phyloP scores from a whole-genome alignment of 257 asterid species.

The Paulownia fortunei region DNA sequence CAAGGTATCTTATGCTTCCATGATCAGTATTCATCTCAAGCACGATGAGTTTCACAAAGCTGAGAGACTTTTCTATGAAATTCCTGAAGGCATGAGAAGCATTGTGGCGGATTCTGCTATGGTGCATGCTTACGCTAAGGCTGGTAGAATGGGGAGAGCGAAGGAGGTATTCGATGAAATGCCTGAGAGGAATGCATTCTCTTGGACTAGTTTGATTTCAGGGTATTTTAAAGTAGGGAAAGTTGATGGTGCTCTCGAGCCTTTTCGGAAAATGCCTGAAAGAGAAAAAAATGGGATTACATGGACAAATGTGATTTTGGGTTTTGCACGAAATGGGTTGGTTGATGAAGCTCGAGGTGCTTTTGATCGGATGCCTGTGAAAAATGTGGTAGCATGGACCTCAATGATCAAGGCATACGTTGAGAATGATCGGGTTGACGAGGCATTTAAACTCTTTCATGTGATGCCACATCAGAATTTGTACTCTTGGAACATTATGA shows the following conservation, averaged over 20 bases:
- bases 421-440: constrained; percentile 46
- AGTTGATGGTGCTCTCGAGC: constrained; percentile 51
- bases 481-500: constrained; percentile 61
- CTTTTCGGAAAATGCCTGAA: constrained; percentile 56
- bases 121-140: constrained; percentile 66
- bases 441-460: constrained; percentile 53
- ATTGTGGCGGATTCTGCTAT: constrained; percentile 70
- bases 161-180: constrained; percentile 52
- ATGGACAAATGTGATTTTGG: constrained; percentile 56
- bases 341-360: constrained; percentile 55
- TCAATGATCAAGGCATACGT: constrained; percentile 57
- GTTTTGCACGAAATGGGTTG: constrained; percentile 55
- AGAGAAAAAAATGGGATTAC: constrained; percentile 54
- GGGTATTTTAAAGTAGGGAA: constrained; percentile 57
- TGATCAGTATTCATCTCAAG: constrained; percentile 58
- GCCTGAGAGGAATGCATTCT: constrained; percentile 59
- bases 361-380: constrained; percentile 55
- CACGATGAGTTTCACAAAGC: constrained; percentile 53
- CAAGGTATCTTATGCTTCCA: constrained; percentile 54
- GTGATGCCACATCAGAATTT: constrained; percentile 54
- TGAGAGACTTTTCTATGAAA: constrained; percentile 46
- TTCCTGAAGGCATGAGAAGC: constrained; percentile 52
- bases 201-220: constrained; percentile 69
- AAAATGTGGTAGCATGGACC: constrained; percentile 61
- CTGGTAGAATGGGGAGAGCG: constrained; percentile 51